Evolutionary conservation across 768 basidiomycete species (phyloP).

Genomic region (Chiua virens): DNA sequence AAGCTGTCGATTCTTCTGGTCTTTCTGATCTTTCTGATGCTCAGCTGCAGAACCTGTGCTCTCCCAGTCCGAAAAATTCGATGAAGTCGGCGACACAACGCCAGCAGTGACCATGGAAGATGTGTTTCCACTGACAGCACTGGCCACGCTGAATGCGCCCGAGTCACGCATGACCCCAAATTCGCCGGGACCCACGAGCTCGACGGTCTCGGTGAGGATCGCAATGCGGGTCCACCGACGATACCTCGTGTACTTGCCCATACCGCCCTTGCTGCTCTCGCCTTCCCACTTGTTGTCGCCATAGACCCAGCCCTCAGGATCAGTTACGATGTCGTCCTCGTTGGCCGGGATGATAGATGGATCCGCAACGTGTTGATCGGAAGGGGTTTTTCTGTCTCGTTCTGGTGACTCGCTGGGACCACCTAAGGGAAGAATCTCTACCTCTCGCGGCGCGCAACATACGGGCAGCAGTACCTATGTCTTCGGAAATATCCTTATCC

Average conservation of each 20-base stretch:
- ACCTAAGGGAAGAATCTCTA: constrained; percentile 31
- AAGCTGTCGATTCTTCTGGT: constrained; percentile 12
- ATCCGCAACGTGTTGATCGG: constrained; percentile 29
- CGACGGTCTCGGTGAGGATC: constrained; percentile 68
- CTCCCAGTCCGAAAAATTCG: constrained; percentile 31
- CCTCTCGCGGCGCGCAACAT: constrained; percentile 57
- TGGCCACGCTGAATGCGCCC: constrained; percentile 17
- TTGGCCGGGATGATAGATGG: constrained; percentile 31
- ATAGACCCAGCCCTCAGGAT: constrained; percentile 90
- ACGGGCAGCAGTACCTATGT: constrained; percentile 40
- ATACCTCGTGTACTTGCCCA: constrained; percentile 91
- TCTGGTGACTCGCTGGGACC: constrained; percentile 21
- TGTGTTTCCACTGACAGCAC: constrained; percentile 4
- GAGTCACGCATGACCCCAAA: constrained; percentile 31
- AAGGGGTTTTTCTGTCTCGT: constrained; percentile 18
- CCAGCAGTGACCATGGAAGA: constrained; percentile 27
- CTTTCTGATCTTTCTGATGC: constrained; percentile 4
- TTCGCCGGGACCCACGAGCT: constrained; percentile 45
- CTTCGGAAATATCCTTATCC: constrained; percentile 42
- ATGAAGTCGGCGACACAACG: constrained; percentile 28
- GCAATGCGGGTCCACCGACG: constrained; percentile 88
- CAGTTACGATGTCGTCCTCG: constrained; percentile 62
- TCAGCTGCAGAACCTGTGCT: constrained; percentile 27
- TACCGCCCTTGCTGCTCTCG: constrained; percentile 69
- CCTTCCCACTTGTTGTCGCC: constrained; percentile 96